Evolutionary conservation across 23 red algal species (phyloP).

Genomic region (Gracilaria gracilis): DNA sequence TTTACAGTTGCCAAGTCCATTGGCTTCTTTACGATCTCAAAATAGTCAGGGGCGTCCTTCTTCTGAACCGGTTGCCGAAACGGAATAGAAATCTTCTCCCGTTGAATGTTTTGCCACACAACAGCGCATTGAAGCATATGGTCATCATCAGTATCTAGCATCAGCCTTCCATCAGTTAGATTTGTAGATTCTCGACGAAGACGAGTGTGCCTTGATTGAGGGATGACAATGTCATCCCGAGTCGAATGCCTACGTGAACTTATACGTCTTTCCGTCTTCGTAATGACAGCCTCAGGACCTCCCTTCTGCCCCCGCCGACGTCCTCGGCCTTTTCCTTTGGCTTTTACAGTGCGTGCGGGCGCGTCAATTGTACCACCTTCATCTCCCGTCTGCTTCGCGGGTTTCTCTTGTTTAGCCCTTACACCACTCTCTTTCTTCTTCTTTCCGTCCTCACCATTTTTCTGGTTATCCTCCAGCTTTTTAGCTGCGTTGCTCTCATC

Average conservation of each 20-base stretch:
- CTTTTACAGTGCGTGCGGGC: neutral
- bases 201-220: conserved; percentile 32
- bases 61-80: conserved; percentile 89
- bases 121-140: conserved; percentile 39
- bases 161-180: conserved; percentile 29
- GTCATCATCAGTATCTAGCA: conserved; percentile 23
- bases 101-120: conserved; percentile 52
- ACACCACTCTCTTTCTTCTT: neutral
- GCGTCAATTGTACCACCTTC: neutral
- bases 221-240: conserved; percentile 14
- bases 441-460: neutral
- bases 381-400: neutral
- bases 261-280: conserved; percentile 25
- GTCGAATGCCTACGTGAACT: conserved; percentile 30
- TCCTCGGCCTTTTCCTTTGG: conserved; percentile 26
- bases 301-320: conserved; percentile 27
- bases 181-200: conserved; percentile 64
- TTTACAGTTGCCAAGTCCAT: conserved; percentile 87
- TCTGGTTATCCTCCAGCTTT: neutral
- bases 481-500: neutral
- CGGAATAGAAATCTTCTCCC: conserved; percentile 79
- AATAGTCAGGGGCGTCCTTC: conserved; percentile 92
- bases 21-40: conserved; percentile 81
- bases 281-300: neutral
- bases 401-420: neutral